phyloP scores from a whole-genome alignment of 176 grass and related monocot genomes.

The Metroxylon sagu region DNA sequence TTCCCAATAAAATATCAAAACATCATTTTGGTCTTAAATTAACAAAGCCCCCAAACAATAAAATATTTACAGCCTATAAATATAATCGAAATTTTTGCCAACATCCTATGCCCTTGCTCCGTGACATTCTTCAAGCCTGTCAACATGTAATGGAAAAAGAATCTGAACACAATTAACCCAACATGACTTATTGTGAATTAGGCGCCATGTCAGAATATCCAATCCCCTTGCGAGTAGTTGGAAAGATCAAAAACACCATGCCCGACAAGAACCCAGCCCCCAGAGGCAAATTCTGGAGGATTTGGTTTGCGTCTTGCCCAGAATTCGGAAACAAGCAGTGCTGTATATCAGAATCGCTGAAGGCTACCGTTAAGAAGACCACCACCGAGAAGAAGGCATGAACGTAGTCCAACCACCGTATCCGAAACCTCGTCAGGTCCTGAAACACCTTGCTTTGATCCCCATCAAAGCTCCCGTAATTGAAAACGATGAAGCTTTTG shows the following conservation, averaged over 20 bases:
- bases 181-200: neutral
- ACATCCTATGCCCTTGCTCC: no score
- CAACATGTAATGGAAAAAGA: no score
- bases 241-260: conserved; percentile 54
- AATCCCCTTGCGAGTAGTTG: conserved; percentile 41
- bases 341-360: conserved; percentile 38
- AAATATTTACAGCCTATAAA: no score
- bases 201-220: conserved; percentile 30
- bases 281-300: conserved; percentile 56
- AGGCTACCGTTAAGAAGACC: conserved; percentile 44
- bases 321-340: conserved; percentile 49
- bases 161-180: no score
- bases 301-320: conserved; percentile 24
- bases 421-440: conserved; percentile 19
- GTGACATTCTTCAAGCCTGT: no score
- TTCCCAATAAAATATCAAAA: no score
- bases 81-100: no score
- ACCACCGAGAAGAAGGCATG: conserved; percentile 42
- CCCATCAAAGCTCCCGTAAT: conserved; percentile 4
- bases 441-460: conserved; percentile 9
- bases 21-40: no score
- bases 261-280: conserved; percentile 32
- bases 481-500: conserved; percentile 33
- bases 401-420: conserved; percentile 34
- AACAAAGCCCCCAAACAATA: no score